Evolutionary conservation across 371 early-diverging fungal genomes (phyloP).

Genomic region (Mortierella sp.): DNA sequence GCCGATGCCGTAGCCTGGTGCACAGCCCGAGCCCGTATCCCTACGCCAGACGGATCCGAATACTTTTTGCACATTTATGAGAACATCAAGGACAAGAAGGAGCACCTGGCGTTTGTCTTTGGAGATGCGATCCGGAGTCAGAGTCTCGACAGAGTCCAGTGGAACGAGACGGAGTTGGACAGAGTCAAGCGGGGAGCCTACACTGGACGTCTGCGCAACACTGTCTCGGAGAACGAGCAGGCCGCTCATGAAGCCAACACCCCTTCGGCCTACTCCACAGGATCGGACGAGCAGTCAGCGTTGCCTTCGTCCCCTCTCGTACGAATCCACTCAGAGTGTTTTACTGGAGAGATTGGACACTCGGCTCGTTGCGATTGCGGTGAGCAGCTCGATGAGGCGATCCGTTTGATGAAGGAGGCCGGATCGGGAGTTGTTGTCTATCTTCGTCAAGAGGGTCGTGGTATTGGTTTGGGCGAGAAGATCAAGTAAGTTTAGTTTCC

Average conservation of each 20-base stretch:
- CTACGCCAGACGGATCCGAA: slow-evolving; percentile 85
- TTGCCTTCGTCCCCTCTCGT: slow-evolving; percentile 74
- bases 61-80: slow-evolving; percentile 90
- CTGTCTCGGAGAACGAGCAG: slow-evolving; percentile 56
- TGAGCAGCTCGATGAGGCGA: slow-evolving; percentile 93
- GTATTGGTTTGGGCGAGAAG: slow-evolving; percentile 95
- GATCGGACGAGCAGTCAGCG: background rate
- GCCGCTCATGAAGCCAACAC: slow-evolving; percentile 6
- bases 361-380: slow-evolving; percentile 97
- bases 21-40: slow-evolving; percentile 82
- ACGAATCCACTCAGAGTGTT: slow-evolving; percentile 97
- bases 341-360: slow-evolving; percentile 96
- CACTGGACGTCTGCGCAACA: slow-evolving; percentile 69
- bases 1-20: slow-evolving; percentile 52
- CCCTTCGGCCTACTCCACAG: slow-evolving; percentile 18
- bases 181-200: slow-evolving; percentile 86
- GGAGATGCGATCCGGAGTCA: slow-evolving; percentile 83
- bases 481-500: slow-evolving; percentile 75
- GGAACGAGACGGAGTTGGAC: slow-evolving; percentile 83
- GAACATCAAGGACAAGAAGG: slow-evolving; percentile 88
- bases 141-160: slow-evolving; percentile 75
- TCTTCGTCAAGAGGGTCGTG: slow-evolving; percentile 96
- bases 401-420: slow-evolving; percentile 87
- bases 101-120: slow-evolving; percentile 95
- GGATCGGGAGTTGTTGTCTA: slow-evolving; percentile 94